Evolutionary conservation across 345 rosid genomes (phyloP).

Genomic region (Gossypium bickii): DNA sequence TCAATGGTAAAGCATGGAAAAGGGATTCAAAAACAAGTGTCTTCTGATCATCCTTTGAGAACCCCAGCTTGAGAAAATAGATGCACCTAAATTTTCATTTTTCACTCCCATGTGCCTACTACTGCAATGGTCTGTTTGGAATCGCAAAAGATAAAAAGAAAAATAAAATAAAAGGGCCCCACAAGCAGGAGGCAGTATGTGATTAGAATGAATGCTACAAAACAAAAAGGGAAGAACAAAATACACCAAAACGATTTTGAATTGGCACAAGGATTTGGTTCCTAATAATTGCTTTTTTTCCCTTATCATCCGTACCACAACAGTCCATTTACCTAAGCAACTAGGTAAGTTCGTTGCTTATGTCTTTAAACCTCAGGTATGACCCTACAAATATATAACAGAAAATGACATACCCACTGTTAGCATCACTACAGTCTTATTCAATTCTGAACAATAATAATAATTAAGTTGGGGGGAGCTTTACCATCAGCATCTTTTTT

Average conservation of each 20-base stretch:
- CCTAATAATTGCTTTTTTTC: neutral
- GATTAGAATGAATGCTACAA: neutral
- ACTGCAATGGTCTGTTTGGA: neutral
- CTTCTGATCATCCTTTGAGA: neutral
- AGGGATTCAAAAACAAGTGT: neutral
- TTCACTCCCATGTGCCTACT: neutral
- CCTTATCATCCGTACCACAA: neutral
- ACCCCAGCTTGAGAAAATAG: neutral
- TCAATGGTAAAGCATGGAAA: neutral
- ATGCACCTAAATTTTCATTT: neutral
- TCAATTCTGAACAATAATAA: neutral
- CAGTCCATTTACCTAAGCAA: neutral
- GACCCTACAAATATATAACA: no score
- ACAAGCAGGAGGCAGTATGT: neutral
- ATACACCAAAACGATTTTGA: slow-evolving; percentile 11
- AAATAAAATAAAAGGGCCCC: neutral
- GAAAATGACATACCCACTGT: neutral
- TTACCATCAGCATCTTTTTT: no score
- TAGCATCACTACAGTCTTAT: neutral
- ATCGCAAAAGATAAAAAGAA: neutral
- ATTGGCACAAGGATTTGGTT: slow-evolving; percentile 15
- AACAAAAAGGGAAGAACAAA: slow-evolving; percentile 1
- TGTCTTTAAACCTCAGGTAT: no score
- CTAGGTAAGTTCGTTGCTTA: no score
- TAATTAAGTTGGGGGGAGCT: no score